Evolutionary conservation across 148 eudicot species (phyloP).

Genomic region (Cornus florida): DNA sequence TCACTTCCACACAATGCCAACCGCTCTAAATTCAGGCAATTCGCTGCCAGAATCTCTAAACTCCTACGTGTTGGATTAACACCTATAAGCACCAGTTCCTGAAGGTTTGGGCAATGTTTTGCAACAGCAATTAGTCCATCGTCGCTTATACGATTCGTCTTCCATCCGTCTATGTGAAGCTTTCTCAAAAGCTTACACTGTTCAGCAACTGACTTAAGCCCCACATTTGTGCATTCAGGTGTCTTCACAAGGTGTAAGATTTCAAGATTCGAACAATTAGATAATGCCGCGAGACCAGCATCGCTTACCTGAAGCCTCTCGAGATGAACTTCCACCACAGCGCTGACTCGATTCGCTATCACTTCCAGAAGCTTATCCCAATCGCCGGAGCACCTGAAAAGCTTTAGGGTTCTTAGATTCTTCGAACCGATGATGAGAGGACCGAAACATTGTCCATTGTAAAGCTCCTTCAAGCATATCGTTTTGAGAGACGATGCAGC

Average conservation of each 20-base stretch:
- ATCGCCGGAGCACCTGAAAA: conserved; percentile 47
- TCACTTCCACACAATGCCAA: conserved; percentile 64
- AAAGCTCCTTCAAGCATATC: conserved; percentile 50
- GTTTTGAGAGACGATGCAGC: conserved; percentile 31
- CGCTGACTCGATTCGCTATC: conserved; percentile 21
- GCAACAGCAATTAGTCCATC: conserved; percentile 51
- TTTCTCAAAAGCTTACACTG: conserved; percentile 48
- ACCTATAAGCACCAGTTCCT: conserved; percentile 51
- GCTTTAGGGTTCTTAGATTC: conserved; percentile 39
- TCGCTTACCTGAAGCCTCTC: conserved; percentile 65
- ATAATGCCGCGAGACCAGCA: conserved; percentile 35
- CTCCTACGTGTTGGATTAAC: conserved; percentile 48
- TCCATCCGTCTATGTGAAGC: conserved; percentile 69
- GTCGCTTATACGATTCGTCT: conserved; percentile 55
- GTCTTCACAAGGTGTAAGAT: conserved; percentile 52
- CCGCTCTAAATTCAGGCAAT: conserved; percentile 50
- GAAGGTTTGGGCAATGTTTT: conserved; percentile 45
- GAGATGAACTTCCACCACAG: conserved; percentile 48
- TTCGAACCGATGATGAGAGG: conserved; percentile 47
- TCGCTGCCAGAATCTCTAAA: conserved; percentile 41
- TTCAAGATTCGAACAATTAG: conserved; percentile 41
- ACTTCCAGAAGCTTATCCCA: conserved; percentile 46
- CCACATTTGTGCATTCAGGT: conserved; percentile 54
- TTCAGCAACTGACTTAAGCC: conserved; percentile 42
- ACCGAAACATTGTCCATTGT: conserved; percentile 52